phyloP scores from a whole-genome alignment of 2,329 filamentous ascomycete genomes.

The Cladobotryum protrusum region DNA sequence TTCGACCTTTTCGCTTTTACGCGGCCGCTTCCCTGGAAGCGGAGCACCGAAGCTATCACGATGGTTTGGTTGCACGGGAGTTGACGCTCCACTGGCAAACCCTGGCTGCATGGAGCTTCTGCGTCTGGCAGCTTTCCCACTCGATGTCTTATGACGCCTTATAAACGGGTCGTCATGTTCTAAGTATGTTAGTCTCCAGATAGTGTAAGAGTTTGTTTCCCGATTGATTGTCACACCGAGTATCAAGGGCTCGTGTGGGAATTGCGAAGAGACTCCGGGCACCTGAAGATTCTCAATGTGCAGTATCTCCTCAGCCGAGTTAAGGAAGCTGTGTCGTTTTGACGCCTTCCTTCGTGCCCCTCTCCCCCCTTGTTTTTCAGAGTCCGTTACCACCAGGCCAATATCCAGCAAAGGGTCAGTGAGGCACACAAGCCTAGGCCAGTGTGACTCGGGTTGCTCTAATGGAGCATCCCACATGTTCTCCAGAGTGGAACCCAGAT shows the following conservation, averaged over 20 bases:
- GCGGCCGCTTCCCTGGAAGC: conserved; percentile 45
- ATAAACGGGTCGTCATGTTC: conserved; percentile 56
- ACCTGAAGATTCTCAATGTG: conserved; percentile 68
- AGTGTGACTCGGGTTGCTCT: conserved; percentile 50
- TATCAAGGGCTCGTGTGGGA: conserved; percentile 49
- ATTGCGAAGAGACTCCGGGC: conserved; percentile 33
- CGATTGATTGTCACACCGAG: conserved; percentile 77
- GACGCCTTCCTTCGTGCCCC: conserved; percentile 26
- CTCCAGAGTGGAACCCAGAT: conserved; percentile 48
- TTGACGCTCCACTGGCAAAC: conserved; percentile 67
- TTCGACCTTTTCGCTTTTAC: conserved; percentile 46
- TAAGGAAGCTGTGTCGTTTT: conserved; percentile 52
- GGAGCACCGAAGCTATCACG: conserved; percentile 71
- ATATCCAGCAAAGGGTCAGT: conserved; percentile 82
- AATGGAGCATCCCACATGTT: conserved; percentile 51
- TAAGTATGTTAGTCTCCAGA: conserved; percentile 80
- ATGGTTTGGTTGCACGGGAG: conserved; percentile 63
- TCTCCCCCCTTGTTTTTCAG: conserved; percentile 33
- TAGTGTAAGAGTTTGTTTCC: conserved; percentile 67
- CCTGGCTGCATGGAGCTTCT: conserved; percentile 61
- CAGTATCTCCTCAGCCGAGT: conserved; percentile 73
- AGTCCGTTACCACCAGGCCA: conserved; percentile 66
- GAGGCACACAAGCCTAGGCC: conserved; percentile 74
- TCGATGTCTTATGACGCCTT: conserved; percentile 39
- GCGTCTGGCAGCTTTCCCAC: conserved; percentile 44